Conservation (phyloP, 2,329 filamentous ascomycete genomes). For the Fusarium sp. region DNA sequence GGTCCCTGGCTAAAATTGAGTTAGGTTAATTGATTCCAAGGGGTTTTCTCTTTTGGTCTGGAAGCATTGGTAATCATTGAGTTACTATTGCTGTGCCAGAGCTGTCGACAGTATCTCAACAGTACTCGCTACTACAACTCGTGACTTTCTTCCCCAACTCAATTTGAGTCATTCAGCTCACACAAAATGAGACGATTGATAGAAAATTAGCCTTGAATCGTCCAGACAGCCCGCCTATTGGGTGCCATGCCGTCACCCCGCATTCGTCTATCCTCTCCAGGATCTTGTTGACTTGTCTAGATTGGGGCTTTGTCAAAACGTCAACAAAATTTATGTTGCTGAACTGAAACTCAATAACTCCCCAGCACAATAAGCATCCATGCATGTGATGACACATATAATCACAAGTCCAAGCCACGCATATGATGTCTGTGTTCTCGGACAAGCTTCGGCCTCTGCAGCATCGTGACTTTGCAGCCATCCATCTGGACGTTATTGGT, state of each 20-base stretch:
- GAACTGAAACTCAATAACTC: constrained; percentile 22
- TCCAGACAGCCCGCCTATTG: constrained; percentile 19
- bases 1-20: constrained; percentile 20
- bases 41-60: neutral
- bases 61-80: constrained; percentile 21
- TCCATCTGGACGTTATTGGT: neutral
- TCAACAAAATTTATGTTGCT: constrained; percentile 30
- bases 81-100: neutral
- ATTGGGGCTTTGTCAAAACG: constrained; percentile 19
- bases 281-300: constrained; percentile 35
- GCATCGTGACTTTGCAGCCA: neutral
- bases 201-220: neutral
- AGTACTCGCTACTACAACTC: neutral
- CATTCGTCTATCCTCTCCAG: constrained; percentile 23
- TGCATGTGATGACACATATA: neutral
- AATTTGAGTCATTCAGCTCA: constrained; percentile 6
- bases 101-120: neutral
- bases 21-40: constrained; percentile 3
- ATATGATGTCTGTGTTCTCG: constrained; percentile 1
- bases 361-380: constrained; percentile 13
- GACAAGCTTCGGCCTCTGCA: constrained; percentile 26
- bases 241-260: constrained; percentile 32
- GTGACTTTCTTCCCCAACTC: neutral
- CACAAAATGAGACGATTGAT: neutral
- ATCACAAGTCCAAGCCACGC: constrained; percentile 13